Conservation (phyloP, 2,329 filamentous ascomycete genomes). For the Coccinonectria pachysandricola region DNA sequence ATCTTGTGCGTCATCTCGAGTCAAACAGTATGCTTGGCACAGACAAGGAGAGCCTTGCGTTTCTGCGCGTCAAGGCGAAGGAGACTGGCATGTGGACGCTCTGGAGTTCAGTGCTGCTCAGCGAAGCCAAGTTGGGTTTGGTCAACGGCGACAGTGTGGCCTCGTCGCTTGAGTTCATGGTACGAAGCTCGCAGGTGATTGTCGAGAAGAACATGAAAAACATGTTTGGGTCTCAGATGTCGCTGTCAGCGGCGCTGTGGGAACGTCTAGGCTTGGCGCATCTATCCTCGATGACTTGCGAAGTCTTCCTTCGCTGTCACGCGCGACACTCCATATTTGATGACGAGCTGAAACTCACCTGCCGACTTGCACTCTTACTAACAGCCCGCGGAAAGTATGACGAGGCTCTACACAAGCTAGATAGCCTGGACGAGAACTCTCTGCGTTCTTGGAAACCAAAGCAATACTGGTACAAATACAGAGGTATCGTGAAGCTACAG, state of each 20-base stretch:
- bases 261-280: constrained; percentile 57
- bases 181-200: constrained; percentile 74
- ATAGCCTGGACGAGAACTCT: constrained; percentile 43
- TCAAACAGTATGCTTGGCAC: constrained; percentile 65
- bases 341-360: constrained; percentile 66
- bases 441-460: constrained; percentile 67
- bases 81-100: constrained; percentile 80
- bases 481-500: constrained; percentile 55
- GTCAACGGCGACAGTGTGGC: constrained; percentile 57
- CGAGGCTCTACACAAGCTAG: constrained; percentile 42
- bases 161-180: constrained; percentile 62
- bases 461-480: constrained; percentile 61
- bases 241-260: constrained; percentile 65
- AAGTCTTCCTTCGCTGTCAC: constrained; percentile 69
- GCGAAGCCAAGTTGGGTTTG: constrained; percentile 73
- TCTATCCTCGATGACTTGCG: constrained; percentile 50
- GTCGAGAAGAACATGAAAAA: constrained; percentile 64
- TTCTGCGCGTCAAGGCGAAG: constrained; percentile 75
- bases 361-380: constrained; percentile 52
- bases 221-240: constrained; percentile 63
- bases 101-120: constrained; percentile 72
- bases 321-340: constrained; percentile 50
- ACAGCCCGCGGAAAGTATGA: constrained; percentile 60
- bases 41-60: constrained; percentile 71
- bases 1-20: constrained; percentile 59